These are phyloP conservation scores for Lunasporangiospora selenospora DNA, from an alignment of 192 early-diverging fungal genomes.

Conservation along the genomic window DNA sequence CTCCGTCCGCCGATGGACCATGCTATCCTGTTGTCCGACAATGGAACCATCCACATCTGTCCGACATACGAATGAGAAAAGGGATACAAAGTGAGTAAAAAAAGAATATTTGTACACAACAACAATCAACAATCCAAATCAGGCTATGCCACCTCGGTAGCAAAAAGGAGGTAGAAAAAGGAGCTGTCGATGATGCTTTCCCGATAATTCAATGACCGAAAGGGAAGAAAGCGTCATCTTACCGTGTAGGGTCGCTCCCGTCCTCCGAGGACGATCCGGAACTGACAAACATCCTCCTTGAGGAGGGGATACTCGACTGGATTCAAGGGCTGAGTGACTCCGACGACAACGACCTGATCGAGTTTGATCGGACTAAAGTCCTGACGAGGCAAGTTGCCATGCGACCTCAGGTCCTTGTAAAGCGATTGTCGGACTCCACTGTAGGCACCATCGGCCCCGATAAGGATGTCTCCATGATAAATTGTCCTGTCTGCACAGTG, in stretches of 20 bases:
- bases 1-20: slow-evolving; percentile 41
- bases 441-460: slow-evolving; percentile 39
- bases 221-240: too few relatives aligned
- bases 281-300: slow-evolving; percentile 45
- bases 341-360: slow-evolving; percentile 41
- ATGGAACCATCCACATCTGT: slow-evolving; percentile 47
- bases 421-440: slow-evolving; percentile 34
- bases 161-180: not conserved
- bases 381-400: slow-evolving; percentile 32
- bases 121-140: too few relatives aligned
- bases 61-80: too few relatives aligned
- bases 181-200: not conserved
- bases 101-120: too few relatives aligned
- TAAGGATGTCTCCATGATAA: slow-evolving; percentile 36
- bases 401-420: slow-evolving; percentile 21
- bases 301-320: slow-evolving; percentile 28
- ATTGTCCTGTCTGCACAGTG: slow-evolving; percentile 27
- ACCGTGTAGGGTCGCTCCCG: slow-evolving; percentile 36
- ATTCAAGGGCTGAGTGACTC: slow-evolving; percentile 24
- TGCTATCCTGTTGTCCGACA: slow-evolving; percentile 29
- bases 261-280: slow-evolving; percentile 41
- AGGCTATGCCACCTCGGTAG: too few relatives aligned
- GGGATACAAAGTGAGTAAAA: not conserved
- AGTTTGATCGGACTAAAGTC: slow-evolving; percentile 36
- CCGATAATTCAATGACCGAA: not conserved